These are phyloP conservation scores for Coemansia aciculifera DNA, from an alignment of 192 early-diverging fungal species.

Conservation along the genomic window DNA sequence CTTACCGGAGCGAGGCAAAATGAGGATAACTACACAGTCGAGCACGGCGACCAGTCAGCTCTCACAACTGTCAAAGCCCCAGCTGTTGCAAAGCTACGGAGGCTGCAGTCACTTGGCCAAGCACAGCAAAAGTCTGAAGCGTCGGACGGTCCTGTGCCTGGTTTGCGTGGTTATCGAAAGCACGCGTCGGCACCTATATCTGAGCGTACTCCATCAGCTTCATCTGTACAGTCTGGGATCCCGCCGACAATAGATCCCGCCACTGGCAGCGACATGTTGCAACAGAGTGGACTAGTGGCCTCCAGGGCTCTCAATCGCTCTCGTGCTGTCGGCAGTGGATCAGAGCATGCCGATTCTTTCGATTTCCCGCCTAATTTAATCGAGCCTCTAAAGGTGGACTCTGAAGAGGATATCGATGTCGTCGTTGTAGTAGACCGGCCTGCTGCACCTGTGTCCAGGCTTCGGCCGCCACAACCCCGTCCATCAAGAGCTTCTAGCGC, in stretches of 20 bases:
- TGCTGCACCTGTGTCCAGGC: not conserved
- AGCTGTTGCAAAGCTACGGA: not conserved
- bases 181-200: not conserved
- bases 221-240: not conserved
- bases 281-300: not conserved
- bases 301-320: not conserved
- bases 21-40: conserved; percentile 23
- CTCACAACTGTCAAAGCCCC: not conserved
- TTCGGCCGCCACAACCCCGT: not conserved
- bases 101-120: conserved; percentile 3
- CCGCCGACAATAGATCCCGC: not conserved
- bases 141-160: not conserved
- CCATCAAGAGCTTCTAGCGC: not conserved
- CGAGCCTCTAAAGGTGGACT: conserved; percentile 3
- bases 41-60: not conserved
- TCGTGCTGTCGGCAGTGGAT: not conserved
- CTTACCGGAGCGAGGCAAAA: conserved; percentile 29
- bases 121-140: not conserved
- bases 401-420: conserved; percentile 9
- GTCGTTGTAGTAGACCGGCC: not conserved
- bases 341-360: not conserved
- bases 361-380: conserved; percentile 2
- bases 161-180: not conserved
- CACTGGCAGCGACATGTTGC: not conserved
- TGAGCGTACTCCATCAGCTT: not conserved